These are phyloP conservation scores for Emergomyces pasteurianus DNA, from an alignment of 2,329 filamentous ascomycete genomes.

Conservation along the genomic window DNA sequence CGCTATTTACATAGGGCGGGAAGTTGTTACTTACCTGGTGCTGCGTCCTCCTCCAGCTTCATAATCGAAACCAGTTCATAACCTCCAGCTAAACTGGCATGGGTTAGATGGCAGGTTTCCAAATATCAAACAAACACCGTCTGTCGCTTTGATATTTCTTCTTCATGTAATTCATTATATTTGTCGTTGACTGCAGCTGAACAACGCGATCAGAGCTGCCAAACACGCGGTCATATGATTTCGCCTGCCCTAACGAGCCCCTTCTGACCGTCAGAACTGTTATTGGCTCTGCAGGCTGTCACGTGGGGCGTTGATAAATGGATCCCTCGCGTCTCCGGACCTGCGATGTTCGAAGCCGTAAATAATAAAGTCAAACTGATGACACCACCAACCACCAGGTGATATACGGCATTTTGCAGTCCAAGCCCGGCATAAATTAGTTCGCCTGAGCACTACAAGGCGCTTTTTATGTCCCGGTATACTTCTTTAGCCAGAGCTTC, in stretches of 20 bases:
- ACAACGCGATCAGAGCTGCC: not conserved
- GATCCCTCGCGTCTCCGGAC: not conserved
- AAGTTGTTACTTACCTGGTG: constrained; percentile 20
- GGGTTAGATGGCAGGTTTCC: not conserved
- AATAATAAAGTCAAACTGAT: too few relatives aligned
- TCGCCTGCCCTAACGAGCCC: not conserved
- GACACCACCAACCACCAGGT: not conserved
- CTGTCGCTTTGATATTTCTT: not conserved
- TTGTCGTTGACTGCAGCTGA: not conserved
- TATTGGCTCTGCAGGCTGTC: not conserved
- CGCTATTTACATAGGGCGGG: not conserved
- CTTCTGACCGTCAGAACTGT: too few relatives aligned
- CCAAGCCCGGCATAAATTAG: not conserved
- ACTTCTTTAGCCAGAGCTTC: not conserved
- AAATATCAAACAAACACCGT: not conserved
- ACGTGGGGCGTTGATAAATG: not conserved
- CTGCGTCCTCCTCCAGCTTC: constrained; percentile 28
- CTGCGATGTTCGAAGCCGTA: not conserved
- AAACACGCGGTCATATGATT: not conserved
- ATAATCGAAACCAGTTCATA: constrained; percentile 17
- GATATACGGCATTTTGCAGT: not conserved
- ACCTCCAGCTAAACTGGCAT: too few relatives aligned
- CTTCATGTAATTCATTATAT: not conserved
- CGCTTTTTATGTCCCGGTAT: not conserved
- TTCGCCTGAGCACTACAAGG: not conserved